A percentile compares a stretch with the other conserved stretches of the same genome.
phyloP scores from a whole-genome alignment of 176 grass and related monocot genomes.

The Chloris gayana region DNA sequence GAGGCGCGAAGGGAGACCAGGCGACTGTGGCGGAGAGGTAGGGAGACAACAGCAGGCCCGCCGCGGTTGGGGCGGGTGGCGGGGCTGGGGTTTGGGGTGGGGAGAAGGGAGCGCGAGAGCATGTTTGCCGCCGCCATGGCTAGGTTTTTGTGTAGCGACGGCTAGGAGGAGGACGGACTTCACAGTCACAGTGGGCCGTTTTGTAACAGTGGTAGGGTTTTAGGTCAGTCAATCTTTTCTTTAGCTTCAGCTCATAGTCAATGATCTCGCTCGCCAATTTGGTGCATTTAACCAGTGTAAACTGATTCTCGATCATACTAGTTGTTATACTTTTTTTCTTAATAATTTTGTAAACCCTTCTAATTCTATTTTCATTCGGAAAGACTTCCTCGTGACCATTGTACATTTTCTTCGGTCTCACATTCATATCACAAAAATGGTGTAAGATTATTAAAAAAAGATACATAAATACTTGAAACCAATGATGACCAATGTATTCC shows the following conservation, averaged over 20 bases:
- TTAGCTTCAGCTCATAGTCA: neutral
- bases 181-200: neutral
- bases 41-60: neutral
- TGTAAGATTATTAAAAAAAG: too few relatives aligned
- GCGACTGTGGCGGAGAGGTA: neutral
- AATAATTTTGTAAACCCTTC: too few relatives aligned
- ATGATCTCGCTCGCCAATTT: too few relatives aligned
- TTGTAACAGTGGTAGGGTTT: neutral
- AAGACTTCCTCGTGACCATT: too few relatives aligned
- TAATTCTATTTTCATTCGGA: too few relatives aligned
- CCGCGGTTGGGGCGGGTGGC: neutral
- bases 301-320: too few relatives aligned
- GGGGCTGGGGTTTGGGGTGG: constrained; percentile 22
- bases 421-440: too few relatives aligned
- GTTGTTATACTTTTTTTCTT: too few relatives aligned
- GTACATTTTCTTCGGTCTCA: too few relatives aligned
- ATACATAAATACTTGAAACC: too few relatives aligned
- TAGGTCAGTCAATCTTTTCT: neutral
- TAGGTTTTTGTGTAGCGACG: constrained; percentile 22
- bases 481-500: too few relatives aligned
- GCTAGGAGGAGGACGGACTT: neutral
- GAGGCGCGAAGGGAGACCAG: constrained; percentile 34
- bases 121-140: constrained; percentile 72
- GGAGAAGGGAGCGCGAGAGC: constrained; percentile 41
- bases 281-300: too few relatives aligned